phyloP scores from a whole-genome alignment of 202 grass and related monocot genomes.

The Hordeum pubiflorum region DNA sequence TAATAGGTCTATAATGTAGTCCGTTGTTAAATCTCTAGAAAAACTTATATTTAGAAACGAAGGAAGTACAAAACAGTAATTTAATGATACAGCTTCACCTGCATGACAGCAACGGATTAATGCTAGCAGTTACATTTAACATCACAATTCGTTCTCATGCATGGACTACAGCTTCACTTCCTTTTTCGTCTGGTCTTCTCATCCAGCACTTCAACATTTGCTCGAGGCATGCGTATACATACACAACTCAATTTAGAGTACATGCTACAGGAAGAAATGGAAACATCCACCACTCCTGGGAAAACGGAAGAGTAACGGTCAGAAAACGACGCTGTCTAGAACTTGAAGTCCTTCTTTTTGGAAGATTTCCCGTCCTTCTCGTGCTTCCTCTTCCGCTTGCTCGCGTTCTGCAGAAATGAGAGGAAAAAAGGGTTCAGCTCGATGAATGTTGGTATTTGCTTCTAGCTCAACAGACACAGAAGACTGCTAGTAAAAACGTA shows the following conservation, averaged over 20 bases:
- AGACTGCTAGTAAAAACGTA: neutral
- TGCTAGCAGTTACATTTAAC: neutral
- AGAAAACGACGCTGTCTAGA: constrained; percentile 29
- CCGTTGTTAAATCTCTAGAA: no score
- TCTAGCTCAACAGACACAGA: neutral
- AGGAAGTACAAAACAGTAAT: no score
- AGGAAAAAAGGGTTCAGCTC: neutral
- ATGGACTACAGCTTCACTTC: neutral
- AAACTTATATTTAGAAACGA: no score
- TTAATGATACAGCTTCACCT: no score
- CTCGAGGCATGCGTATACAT: neutral
- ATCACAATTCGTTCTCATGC: neutral
- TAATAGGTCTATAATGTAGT: no score
- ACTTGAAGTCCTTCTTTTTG: constrained; percentile 98
- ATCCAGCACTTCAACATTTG: neutral
- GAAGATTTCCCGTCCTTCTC: constrained; percentile 82
- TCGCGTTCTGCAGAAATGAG: constrained; percentile 38
- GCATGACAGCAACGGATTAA: fast-evolving
- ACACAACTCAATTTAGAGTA: neutral
- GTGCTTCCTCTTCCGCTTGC: constrained; percentile 90
- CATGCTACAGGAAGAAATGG: neutral
- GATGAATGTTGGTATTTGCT: neutral
- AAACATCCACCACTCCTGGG: neutral
- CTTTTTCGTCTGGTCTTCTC: neutral
- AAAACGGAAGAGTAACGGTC: neutral